Percentiles rank a stretch among this genome's conserved stretches.
Conservation (phyloP, 441 rosid genomes). For the Melastoma candidum region DNA sequence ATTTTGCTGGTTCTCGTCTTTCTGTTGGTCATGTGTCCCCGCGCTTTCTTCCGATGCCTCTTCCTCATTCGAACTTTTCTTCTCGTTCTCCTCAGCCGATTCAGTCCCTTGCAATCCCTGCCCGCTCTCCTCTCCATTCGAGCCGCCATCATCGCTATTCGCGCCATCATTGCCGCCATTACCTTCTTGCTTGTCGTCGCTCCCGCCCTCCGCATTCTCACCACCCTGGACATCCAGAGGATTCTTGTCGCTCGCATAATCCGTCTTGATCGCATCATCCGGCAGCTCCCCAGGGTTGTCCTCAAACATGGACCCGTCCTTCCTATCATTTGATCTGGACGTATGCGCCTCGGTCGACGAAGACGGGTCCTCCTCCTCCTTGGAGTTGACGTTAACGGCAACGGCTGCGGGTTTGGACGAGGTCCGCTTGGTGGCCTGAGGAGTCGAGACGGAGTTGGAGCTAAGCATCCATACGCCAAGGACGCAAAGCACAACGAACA, state of each 20-base stretch:
- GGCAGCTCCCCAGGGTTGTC: conserved; percentile 89
- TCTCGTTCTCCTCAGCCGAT: conserved; percentile 2
- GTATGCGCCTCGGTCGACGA: conserved; percentile 7
- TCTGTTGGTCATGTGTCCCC: conserved; percentile 23
- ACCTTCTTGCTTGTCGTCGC: no score
- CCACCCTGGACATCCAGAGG: no score
- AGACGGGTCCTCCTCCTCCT: neutral
- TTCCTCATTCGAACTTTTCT: conserved; percentile 10
- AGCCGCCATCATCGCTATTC: no score
- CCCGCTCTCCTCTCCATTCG: no score
- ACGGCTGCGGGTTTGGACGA: conserved; percentile 16
- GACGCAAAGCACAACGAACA: conserved; percentile 52
- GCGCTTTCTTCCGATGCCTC: conserved; percentile 38
- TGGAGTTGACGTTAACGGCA: conserved; percentile 5
- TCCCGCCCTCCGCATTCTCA: no score
- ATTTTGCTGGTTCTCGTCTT: neutral
- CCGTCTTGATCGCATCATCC: conserved; percentile 68
- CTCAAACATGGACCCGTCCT: conserved; percentile 36
- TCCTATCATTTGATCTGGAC: conserved; percentile 12
- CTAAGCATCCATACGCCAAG: conserved; percentile 83
- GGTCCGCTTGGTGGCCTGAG: conserved; percentile 19
- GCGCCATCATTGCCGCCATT: no score
- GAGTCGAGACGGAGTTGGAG: conserved; percentile 42
- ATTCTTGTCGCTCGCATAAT: conserved; percentile 11
- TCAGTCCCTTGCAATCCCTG: conserved; percentile 1